Evolutionary conservation across 2,329 filamentous ascomycete genomes (phyloP).

Genomic region (Pseudopyrenochaeta lycopersici): DNA sequence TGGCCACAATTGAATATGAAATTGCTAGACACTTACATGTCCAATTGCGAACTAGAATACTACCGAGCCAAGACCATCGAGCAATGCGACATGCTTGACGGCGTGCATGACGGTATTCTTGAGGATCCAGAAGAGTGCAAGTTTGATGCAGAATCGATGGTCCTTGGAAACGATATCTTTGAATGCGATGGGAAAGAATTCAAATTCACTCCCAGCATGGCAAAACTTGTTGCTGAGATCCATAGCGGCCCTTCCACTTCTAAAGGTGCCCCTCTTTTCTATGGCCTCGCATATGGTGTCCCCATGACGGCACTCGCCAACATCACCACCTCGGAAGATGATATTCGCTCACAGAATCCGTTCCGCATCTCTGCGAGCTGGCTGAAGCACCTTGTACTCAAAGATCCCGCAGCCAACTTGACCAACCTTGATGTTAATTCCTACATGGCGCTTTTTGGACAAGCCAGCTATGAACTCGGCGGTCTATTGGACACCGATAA

Average conservation of each 20-base stretch:
- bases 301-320: constrained; percentile 18
- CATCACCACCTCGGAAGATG: constrained; percentile 21
- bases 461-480: constrained; percentile 28
- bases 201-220: constrained; percentile 29
- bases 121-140: constrained; percentile 34
- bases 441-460: constrained; percentile 26
- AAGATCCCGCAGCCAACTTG: constrained; percentile 20
- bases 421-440: constrained; percentile 20
- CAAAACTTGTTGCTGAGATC: constrained; percentile 26
- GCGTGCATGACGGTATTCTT: constrained; percentile 45
- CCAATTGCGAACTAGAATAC: constrained; percentile 38
- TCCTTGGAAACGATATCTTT: constrained; percentile 9
- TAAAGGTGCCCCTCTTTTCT: constrained; percentile 9
- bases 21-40: constrained; percentile 26
- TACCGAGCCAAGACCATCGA: constrained; percentile 30
- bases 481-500: constrained; percentile 31
- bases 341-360: constrained; percentile 23
- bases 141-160: constrained; percentile 19
- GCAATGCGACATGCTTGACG: constrained; percentile 38
- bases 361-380: constrained; percentile 26
- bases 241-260: constrained; percentile 25
- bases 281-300: constrained; percentile 24
- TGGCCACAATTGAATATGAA: constrained; percentile 43
- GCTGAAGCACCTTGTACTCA: constrained; percentile 25
- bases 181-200: constrained; percentile 27